Base-by-base conservation (phyloP, 495 filamentous ascomycete genomes). In the Paragyromitra xinjiangensis region DNA sequence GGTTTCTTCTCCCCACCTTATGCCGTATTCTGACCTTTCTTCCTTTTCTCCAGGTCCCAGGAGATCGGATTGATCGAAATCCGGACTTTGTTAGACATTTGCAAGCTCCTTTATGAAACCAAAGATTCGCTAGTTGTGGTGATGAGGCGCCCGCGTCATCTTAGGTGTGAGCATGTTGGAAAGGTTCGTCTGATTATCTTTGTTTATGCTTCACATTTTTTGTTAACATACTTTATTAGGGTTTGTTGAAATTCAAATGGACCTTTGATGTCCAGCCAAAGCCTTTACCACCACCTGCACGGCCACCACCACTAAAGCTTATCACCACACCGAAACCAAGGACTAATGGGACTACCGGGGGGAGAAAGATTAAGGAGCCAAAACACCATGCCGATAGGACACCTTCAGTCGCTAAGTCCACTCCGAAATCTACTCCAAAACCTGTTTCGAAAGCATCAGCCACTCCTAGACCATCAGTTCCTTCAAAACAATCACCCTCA, bases 51-150 rank as follows among this genome's bases (percentile, higher is more conserved):
- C 44, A 89, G 90, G 50, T 95, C 94, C 0, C 85, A 88, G 0
- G 80, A 82, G 40, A 87, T 93, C 68, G 89, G 89, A 7, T 73
- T 92, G 1, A 82, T 87, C n/a, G 94, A 98, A 81, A 87, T 94
- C 40, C 85, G 87, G n/a, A 90, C 93, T 62, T 84, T 98, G 2
- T 84, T 92, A 22, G 92, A 96, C 74, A 85, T 97, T 51, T 95
- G 92, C 81, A 85, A 84, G 14, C 84, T 93, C 29, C 85, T 99
- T 69, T 95, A 92, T 75, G 88, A 91, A 12, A 85, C 91, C 0
- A 85, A 90, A 2, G 87, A 88, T 24, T 89, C 88, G 4, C 85
- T 92, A 51, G 82, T 88, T 34, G 83, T 96, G 14, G 86, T 84
- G 1, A 79, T 98, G 68, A 88, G 88, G 68, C 75, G 66, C 53